A percentile compares a stretch with the other conserved stretches of the same genome.
These are phyloP conservation scores for Rhodotorula sp. DNA, from an alignment of 1,284 basidiomycete species.

Conservation along the genomic window DNA sequence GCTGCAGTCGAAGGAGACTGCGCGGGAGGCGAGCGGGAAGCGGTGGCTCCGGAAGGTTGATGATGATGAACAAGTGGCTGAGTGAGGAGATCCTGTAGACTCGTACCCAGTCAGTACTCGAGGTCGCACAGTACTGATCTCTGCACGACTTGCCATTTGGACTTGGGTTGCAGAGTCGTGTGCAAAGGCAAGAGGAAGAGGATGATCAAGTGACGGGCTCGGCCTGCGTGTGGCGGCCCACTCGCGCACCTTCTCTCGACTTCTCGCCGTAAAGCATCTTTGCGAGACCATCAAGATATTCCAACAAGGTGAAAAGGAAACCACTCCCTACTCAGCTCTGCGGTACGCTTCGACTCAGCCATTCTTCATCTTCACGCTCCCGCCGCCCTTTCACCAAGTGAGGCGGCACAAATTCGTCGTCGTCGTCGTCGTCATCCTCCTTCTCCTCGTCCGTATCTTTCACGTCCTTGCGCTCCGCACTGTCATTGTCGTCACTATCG, in stretches of 20 bases:
- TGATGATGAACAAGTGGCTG: constrained; percentile 3
- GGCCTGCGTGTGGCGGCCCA: no score
- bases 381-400: constrained; percentile 21
- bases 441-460: background rate
- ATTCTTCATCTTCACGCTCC: constrained; percentile 29
- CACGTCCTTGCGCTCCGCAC: background rate
- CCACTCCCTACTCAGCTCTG: background rate
- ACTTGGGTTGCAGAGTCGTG: background rate
- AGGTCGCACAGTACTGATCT: background rate
- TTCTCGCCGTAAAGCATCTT: background rate
- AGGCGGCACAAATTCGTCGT: constrained; percentile 37
- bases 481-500: background rate
- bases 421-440: constrained; percentile 8
- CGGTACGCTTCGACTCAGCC: constrained; percentile 32
- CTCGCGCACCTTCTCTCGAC: background rate
- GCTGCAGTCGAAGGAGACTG: background rate
- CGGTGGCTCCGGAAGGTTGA: background rate
- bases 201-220: background rate
- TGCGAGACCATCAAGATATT: background rate
- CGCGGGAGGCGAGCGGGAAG: background rate
- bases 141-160: background rate
- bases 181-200: background rate
- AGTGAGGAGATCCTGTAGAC: constrained; percentile 26
- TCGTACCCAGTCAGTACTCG: background rate
- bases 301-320: no score